Base-by-base conservation (phyloP, 139 green algal genomes). In the Astrephomene gubernaculifera region DNA sequence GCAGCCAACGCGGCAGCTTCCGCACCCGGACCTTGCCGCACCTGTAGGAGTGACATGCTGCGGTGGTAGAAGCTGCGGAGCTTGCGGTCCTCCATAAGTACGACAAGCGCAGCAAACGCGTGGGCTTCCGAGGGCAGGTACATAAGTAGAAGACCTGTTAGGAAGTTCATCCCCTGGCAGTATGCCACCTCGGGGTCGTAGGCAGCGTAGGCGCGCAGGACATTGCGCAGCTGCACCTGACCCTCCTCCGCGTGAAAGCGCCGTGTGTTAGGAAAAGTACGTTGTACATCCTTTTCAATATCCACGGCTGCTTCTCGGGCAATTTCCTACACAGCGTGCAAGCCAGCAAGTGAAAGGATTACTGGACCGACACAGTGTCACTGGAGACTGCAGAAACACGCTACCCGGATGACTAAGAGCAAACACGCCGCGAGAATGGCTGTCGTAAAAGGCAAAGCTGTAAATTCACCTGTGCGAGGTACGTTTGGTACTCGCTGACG, bases 91-190 rank as follows among this genome's bases (percentile, higher is more conserved):
- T 94, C 87, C 93, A 97, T 96, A 27, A 97, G 86, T 31, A 96
- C 87, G 24, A 92, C 89, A 19, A 97, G 90, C 19, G 83, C 92
- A 2, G 87, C 92, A 90, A 95, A 97, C 0, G 95, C 94, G 38
- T 95, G 87, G 0, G 71, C 83, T 82, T 96, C 92, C 10, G 60
- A 44, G 5, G 93, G 92, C 73, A 96, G 65, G 83, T 92, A 96
- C 57, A 90, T 91, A 57, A 97, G 87, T 83, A 97, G 83, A 45
- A 96, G 45, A 0, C 85, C 94, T n/a, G 92, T 92, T 31, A 97
- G 68, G 83, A 97, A 97, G 87, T 96, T 96, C 94, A 97, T 96
- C 60, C 95, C 95, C 89, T 90, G 89, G 79, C 92, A 93, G 85
- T 97, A 96, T 1, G 88, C 92, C 19, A 97, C 90, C 53, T 95